Evolutionary conservation across 495 filamentous ascomycete genomes (phyloP), one percentile per base, ranked within the genome.

Genomic region (Neurospora africana): DNA sequence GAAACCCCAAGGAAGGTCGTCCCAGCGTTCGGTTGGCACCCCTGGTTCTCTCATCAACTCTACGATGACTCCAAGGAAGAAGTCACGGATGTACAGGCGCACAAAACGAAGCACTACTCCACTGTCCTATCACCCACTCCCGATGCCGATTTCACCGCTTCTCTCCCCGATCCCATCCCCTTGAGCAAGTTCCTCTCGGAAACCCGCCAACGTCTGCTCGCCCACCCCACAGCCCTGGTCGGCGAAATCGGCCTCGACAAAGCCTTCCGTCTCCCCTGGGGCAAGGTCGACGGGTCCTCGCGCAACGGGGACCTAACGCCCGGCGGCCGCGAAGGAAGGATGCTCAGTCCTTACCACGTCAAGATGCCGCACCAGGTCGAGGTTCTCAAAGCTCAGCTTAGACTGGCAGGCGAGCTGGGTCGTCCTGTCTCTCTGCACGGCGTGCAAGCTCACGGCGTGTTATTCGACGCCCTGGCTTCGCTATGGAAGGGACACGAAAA

Each of bases 11-110:
- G 74, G 75, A 79, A 74, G 77, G 77, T 97, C 15, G 73, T 98
- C 2, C 95, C 95, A 0, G 90, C 89, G 37, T 99, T 97, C 82
- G 95, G 95, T n/a, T 97, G 95, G 93, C 95, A 99, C 80, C 96
- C 96, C 1, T 99, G 95, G 95, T 99, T 98, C 81, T 95, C 95
- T 2, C 86, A 99, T 78, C 91, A 96, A 74, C 87, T 97, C 71
- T 88, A 89, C 74, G 89, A 94, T 76, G 91, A 93, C 74, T 74
- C 77, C 13, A 77, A 76, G 38, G 74, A 77, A n/a, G 65, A 69
- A 5, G 76, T 79, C 4, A 33, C 70, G 11, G 67, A 44, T 8
- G 69, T 79, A 7, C 53, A 19, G 27, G 27, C 53, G 19, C 79
- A 82, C n/a, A 91, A 94, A 82, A 79, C 84, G 71, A 79, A 80